Conservation (phyloP, 1,139 yeast genomes). For the Scheffersomyces illinoinensis region DNA sequence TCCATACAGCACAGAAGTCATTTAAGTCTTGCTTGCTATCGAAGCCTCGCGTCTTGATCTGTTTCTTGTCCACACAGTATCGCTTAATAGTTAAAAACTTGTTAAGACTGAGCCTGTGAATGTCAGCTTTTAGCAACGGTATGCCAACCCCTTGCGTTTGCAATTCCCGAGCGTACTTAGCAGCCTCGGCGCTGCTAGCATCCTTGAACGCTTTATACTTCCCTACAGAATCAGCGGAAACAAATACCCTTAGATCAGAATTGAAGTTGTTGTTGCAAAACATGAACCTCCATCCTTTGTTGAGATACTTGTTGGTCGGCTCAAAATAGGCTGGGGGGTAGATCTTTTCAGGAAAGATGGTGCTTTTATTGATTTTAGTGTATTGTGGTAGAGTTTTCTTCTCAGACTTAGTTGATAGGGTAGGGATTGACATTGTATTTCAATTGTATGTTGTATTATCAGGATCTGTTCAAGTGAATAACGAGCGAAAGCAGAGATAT, state of each 20-base stretch:
- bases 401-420: background rate
- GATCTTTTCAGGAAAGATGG: background rate
- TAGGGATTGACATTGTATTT: background rate
- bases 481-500: background rate
- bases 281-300: constrained; percentile 2
- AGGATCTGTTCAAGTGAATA: background rate
- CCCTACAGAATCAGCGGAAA: constrained; percentile 5
- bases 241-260: constrained; percentile 3
- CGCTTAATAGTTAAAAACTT: constrained; percentile 5
- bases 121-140: constrained; percentile 6
- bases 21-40: constrained; percentile 3
- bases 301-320: background rate
- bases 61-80: background rate
- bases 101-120: background rate
- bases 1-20: constrained; percentile 6
- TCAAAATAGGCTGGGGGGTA: background rate
- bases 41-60: background rate
- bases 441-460: background rate
- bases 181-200: background rate
- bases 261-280: background rate
- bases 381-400: background rate
- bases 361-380: background rate
- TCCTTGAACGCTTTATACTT: constrained; percentile 4
- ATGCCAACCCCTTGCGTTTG: constrained; percentile 9
- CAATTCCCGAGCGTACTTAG: background rate